A percentile compares a stretch with the other conserved stretches of the same genome.
Conservation (phyloP, 768 basidiomycete species). For the Boletus fagicola region DNA sequence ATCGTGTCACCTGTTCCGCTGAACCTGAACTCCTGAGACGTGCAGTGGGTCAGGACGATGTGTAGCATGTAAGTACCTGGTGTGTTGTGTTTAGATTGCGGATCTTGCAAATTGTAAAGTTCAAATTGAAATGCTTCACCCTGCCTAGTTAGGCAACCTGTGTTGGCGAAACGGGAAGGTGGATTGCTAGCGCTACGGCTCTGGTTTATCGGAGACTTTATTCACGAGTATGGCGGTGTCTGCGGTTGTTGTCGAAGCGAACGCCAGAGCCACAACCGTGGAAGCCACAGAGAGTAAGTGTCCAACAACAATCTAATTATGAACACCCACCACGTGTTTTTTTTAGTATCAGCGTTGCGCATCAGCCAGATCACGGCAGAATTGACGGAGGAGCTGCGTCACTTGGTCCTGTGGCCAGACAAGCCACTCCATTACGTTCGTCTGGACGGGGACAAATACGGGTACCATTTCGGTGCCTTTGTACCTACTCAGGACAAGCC, state of each 20-base stretch:
- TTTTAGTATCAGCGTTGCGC: slow-evolving; percentile 9
- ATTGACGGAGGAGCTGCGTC: slow-evolving; percentile 50
- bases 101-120: neutral
- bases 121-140: neutral
- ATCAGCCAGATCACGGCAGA: slow-evolving; percentile 38
- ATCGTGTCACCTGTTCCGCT: neutral
- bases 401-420: slow-evolving; percentile 58
- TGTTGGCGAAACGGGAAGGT: neutral
- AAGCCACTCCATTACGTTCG: slow-evolving; percentile 47
- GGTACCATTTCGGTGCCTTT: slow-evolving; percentile 58
- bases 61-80: neutral
- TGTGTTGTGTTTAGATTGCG: neutral
- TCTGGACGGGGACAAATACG: slow-evolving; percentile 51
- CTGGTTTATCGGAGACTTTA: slow-evolving; percentile 1
- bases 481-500: slow-evolving; percentile 35
- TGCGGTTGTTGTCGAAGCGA: slow-evolving; percentile 6
- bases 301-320: neutral
- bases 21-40: neutral
- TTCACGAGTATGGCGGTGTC: slow-evolving; percentile 3
- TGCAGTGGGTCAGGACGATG: neutral
- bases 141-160: slow-evolving; percentile 9
- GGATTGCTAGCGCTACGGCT: neutral
- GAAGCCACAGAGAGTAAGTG: slow-evolving; percentile 15
- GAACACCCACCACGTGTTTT: neutral
- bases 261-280: neutral